phyloP scores from a whole-genome alignment of 1,139 yeast genomes.

The Trichomonascaceae sp. region DNA sequence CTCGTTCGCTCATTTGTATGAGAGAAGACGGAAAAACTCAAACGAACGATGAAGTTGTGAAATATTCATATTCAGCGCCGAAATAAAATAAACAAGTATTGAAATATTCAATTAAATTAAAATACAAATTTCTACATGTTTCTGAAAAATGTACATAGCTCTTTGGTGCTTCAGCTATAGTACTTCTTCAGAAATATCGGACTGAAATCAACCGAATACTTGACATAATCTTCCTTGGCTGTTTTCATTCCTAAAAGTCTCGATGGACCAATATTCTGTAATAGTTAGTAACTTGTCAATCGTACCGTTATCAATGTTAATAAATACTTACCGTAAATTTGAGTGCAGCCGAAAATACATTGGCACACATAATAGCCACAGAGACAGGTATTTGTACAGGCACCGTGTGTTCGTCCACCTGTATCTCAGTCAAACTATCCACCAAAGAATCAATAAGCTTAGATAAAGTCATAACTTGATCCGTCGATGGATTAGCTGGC shows the following conservation, averaged over 20 bases:
- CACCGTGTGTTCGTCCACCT: slow-evolving; percentile 18
- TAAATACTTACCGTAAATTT: slow-evolving; percentile 10
- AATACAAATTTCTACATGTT: slow-evolving; percentile 13
- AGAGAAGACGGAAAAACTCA: neutral
- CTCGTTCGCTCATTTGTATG: neutral
- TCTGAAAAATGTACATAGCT: slow-evolving; percentile 14
- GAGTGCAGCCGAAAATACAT: slow-evolving; percentile 36
- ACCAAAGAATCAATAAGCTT: slow-evolving; percentile 22
- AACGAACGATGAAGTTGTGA: neutral
- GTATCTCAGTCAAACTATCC: slow-evolving; percentile 39
- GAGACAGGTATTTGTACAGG: slow-evolving; percentile 41
- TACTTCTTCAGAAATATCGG: neutral
- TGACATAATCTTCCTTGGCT: slow-evolving; percentile 22
- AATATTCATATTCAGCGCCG: too few relatives aligned
- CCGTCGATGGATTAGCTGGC: neutral
- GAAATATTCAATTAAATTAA: slow-evolving; percentile 5
- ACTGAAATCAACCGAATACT: slow-evolving; percentile 21
- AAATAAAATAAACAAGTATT: too few relatives aligned
- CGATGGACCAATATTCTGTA: slow-evolving; percentile 15
- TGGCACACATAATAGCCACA: slow-evolving; percentile 45
- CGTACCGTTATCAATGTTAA: neutral
- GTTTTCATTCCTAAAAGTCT: slow-evolving; percentile 26
- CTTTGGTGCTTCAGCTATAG: too few relatives aligned
- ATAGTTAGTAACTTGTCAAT: slow-evolving; percentile 6
- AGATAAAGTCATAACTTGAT: neutral